phyloP scores from a whole-genome alignment of 2,329 filamentous ascomycete species.

The Fusarium liriodendri region DNA sequence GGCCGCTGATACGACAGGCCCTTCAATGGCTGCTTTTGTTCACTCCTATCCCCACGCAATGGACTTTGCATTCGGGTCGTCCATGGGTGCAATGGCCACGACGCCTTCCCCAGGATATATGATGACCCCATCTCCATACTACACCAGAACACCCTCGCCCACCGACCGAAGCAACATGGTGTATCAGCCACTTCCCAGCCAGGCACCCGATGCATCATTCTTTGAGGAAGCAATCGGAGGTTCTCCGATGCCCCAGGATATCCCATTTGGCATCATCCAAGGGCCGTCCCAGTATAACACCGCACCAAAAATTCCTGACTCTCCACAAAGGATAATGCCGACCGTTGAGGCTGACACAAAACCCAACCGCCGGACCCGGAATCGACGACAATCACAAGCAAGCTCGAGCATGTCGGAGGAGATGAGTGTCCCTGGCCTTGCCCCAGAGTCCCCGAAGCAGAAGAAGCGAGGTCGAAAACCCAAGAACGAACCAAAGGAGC shows the following conservation, averaged over 20 bases:
- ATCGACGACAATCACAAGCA: conserved; percentile 21
- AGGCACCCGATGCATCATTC: conserved; percentile 37
- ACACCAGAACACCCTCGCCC: conserved; percentile 37
- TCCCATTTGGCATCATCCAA: conserved; percentile 30
- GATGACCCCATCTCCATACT: conserved; percentile 36
- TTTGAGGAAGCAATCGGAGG: conserved; percentile 43
- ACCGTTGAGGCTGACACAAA: conserved; percentile 26
- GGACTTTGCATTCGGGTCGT: conserved; percentile 27
- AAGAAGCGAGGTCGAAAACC: conserved; percentile 44
- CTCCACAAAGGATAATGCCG: conserved; percentile 14
- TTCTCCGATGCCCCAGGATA: conserved; percentile 34
- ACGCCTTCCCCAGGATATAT: conserved; percentile 33
- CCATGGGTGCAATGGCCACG: conserved; percentile 21
- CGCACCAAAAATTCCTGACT: conserved; percentile 1
- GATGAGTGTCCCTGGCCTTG: background rate
- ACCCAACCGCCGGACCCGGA: conserved; percentile 9
- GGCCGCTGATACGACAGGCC: background rate
- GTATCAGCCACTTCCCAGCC: conserved; percentile 31
- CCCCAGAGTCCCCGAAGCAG: conserved; percentile 18
- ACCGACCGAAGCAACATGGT: conserved; percentile 27
- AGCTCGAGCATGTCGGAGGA: conserved; percentile 20
- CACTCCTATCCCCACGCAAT: conserved; percentile 33
- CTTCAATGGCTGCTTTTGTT: conserved; percentile 32
- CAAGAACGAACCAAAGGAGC: conserved; percentile 29
- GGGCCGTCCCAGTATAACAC: conserved; percentile 26